Evolutionary conservation across 371 early-diverging fungal species (phyloP).

Genomic region (Mucor piriformis): DNA sequence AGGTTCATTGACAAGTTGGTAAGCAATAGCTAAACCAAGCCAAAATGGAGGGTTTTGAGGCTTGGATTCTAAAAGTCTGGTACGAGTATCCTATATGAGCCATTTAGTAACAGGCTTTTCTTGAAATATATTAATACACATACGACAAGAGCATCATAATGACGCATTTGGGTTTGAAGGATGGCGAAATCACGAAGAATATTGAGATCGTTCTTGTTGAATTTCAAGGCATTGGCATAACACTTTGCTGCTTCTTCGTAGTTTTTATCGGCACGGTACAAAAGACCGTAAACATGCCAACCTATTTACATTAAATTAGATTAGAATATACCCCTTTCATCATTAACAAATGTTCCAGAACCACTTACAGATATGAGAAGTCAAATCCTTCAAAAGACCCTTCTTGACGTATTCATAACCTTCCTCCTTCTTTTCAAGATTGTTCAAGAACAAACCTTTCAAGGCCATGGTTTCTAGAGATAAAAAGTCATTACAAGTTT

Average conservation of each 20-base stretch:
- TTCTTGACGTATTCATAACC: conserved; percentile 87
- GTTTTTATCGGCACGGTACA: conserved; percentile 91
- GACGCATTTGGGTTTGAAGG: conserved; percentile 88
- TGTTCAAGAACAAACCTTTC: conserved; percentile 90
- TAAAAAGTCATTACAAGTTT: neutral
- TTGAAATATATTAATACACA: conserved; percentile 11
- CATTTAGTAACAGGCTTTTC: too few relatives aligned
- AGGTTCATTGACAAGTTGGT: conserved; percentile 78
- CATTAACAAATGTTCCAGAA: too few relatives aligned
- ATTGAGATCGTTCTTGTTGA: conserved; percentile 90
- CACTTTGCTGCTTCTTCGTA: conserved; percentile 93
- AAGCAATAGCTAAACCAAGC: conserved; percentile 87
- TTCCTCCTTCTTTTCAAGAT: conserved; percentile 90
- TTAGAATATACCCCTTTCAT: too few relatives aligned
- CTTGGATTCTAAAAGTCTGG: conserved; percentile 69
- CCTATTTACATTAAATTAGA: conserved; percentile 47
- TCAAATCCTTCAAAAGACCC: conserved; percentile 80
- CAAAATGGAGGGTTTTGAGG: conserved; percentile 77
- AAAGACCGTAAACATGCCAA: conserved; percentile 96
- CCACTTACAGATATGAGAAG: conserved; percentile 86
- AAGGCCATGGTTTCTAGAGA: conserved; percentile 88
- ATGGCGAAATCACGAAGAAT: conserved; percentile 88
- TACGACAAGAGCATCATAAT: conserved; percentile 83
- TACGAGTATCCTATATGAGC: conserved; percentile 62
- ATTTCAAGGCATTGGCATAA: conserved; percentile 86